A percentile compares a stretch with the other conserved stretches of the same genome.
Conservation (phyloP, 2,329 filamentous ascomycete species). For the Teratosphaeria nubilosa region DNA sequence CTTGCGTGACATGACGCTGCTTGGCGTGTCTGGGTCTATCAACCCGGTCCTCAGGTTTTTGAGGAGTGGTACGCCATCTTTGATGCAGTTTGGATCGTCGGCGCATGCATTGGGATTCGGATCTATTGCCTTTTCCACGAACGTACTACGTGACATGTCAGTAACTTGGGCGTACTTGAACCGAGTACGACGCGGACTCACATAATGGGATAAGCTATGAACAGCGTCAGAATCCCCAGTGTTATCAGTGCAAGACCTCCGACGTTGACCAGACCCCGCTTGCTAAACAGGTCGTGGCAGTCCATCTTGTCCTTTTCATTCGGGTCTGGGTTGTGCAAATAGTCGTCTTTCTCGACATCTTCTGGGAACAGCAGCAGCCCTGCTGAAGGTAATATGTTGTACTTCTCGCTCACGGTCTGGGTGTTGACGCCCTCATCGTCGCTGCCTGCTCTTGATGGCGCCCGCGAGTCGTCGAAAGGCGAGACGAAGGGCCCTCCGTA, state of each 20-base stretch:
- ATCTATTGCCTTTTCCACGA: slow-evolving; percentile 38
- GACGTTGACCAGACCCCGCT: slow-evolving; percentile 53
- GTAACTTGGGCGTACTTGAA: neutral
- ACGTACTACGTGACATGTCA: slow-evolving; percentile 39
- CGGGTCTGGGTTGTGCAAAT: slow-evolving; percentile 59
- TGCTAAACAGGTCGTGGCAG: slow-evolving; percentile 53
- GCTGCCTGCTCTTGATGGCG: slow-evolving; percentile 50
- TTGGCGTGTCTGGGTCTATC: slow-evolving; percentile 59
- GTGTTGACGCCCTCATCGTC: slow-evolving; percentile 59
- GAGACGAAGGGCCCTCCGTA: slow-evolving; percentile 38
- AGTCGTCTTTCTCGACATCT: slow-evolving; percentile 65
- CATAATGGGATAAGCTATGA: slow-evolving; percentile 61
- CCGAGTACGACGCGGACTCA: slow-evolving; percentile 34
- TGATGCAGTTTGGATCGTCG: slow-evolving; percentile 39
- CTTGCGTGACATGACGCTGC: slow-evolving; percentile 45
- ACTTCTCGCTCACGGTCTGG: slow-evolving; percentile 64
- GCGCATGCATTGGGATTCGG: slow-evolving; percentile 29
- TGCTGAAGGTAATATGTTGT: slow-evolving; percentile 59
- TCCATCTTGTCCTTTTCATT: slow-evolving; percentile 50
- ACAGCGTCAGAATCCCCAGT: slow-evolving; percentile 52
- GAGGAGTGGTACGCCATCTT: slow-evolving; percentile 39
- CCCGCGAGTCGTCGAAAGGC: slow-evolving; percentile 51
- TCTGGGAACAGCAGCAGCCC: slow-evolving; percentile 59
- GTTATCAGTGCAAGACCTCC: slow-evolving; percentile 52
- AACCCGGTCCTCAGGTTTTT: slow-evolving; percentile 51